Evolutionary conservation across 2,329 filamentous ascomycete genomes (phyloP).

Genomic region (Chrysosporium queenslandicum): DNA sequence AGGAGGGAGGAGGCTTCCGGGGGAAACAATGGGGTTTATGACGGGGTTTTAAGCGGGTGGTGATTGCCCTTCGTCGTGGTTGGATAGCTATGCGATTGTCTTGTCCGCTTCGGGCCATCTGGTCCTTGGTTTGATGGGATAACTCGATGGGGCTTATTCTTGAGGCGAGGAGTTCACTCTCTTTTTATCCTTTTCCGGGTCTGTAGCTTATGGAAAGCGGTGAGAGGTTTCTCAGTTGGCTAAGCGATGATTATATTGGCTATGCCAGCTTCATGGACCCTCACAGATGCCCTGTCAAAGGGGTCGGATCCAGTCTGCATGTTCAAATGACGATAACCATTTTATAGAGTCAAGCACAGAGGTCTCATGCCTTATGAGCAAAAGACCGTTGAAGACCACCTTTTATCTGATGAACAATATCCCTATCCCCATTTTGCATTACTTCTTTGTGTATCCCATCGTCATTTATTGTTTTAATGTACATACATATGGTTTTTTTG

Average conservation of each 20-base stretch:
- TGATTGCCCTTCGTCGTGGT: constrained; percentile 72
- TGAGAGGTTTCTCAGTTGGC: constrained; percentile 17
- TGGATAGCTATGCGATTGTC: constrained; percentile 98
- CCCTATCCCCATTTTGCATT: neutral
- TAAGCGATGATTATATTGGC: neutral
- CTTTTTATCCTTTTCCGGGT: constrained; percentile 38
- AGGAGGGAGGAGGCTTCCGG: constrained; percentile 27
- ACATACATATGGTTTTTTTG: neutral
- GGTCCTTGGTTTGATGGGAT: constrained; percentile 43
- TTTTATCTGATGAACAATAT: constrained; percentile 41
- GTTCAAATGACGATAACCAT: constrained; percentile 82
- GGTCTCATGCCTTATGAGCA: constrained; percentile 34
- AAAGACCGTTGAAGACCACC: constrained; percentile 38
- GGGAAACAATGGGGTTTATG: constrained; percentile 24
- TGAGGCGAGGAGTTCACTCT: constrained; percentile 74
- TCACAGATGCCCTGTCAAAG: constrained; percentile 57
- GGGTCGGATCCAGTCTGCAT: constrained; percentile 47
- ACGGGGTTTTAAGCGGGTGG: constrained; percentile 39
- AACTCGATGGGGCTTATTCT: constrained; percentile 99
- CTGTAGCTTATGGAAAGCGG: constrained; percentile 48
- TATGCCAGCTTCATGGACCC: constrained; percentile 31
- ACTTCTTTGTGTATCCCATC: neutral
- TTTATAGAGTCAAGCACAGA: constrained; percentile 99
- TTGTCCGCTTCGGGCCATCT: constrained; percentile 24
- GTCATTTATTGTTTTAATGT: constrained; percentile 2